Percentiles rank a stretch among this genome's conserved stretches.
Evolutionary conservation across 257 asterid species (phyloP).

Genomic region (Solanum acaule): DNA sequence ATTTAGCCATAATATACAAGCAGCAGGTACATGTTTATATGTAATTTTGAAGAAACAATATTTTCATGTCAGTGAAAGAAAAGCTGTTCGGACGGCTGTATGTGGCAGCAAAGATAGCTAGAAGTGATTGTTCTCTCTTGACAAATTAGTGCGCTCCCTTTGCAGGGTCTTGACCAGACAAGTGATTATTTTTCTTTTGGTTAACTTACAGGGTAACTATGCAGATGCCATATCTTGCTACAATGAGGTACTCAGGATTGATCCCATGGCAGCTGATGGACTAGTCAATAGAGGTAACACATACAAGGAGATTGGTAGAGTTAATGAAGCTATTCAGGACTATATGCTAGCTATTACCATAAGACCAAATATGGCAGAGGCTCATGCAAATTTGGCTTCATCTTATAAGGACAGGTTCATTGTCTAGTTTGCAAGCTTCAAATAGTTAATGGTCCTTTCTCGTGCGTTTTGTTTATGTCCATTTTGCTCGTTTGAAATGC

Average conservation of each 20-base stretch:
- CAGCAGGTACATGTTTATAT: constrained; percentile 57
- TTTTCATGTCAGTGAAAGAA: neutral
- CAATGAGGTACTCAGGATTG: constrained; percentile 90
- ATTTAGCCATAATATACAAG: constrained; percentile 87
- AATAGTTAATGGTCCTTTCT: neutral
- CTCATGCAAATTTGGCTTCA: constrained; percentile 99
- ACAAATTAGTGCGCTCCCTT: neutral
- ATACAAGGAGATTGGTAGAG: constrained; percentile 94
- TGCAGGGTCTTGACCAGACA: neutral
- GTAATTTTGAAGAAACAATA: neutral
- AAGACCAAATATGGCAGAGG: constrained; percentile 97
- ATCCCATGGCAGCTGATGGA: constrained; percentile 96
- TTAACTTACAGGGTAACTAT: constrained; percentile 68
- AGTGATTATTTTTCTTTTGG: neutral
- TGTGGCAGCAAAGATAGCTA: neutral
- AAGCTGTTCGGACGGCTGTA: neutral
- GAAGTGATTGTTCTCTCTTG: neutral
- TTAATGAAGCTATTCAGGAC: constrained; percentile 86
- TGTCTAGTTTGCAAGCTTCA: neutral
- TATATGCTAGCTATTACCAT: constrained; percentile 71
- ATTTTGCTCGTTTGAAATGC: neutral
- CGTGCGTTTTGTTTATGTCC: neutral
- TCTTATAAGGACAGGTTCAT: constrained; percentile 90
- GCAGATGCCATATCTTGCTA: constrained; percentile 98
- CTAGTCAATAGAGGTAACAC: constrained; percentile 97